phyloP scores from a whole-genome alignment of 371 early-diverging fungal species.

The Coemansia sp. region DNA sequence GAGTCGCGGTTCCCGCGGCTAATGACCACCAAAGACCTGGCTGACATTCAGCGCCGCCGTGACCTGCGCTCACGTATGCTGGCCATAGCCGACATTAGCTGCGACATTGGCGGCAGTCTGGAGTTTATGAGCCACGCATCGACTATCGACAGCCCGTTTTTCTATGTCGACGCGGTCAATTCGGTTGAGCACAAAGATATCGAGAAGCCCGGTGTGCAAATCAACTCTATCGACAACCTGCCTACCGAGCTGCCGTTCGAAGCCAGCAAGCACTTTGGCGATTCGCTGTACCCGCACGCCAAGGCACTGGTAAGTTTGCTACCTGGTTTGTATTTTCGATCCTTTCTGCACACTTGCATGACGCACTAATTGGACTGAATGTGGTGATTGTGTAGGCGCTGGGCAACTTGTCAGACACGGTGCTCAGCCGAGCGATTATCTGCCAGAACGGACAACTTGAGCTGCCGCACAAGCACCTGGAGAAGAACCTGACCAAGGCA shows the following conservation, averaged over 20 bases:
- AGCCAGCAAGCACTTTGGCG: conserved; percentile 89
- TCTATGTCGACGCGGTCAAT: conserved; percentile 82
- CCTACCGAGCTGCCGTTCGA: conserved; percentile 95
- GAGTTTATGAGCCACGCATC: conserved; percentile 90
- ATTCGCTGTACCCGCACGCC: conserved; percentile 76
- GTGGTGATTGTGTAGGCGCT: conserved; percentile 18
- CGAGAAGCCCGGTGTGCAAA: conserved; percentile 81
- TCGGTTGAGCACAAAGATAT: conserved; percentile 71
- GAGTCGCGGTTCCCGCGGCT: conserved; percentile 84
- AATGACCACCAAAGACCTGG: conserved; percentile 77
- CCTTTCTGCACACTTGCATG: too few relatives aligned
- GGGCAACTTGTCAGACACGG: conserved; percentile 66
- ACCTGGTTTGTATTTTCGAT: too few relatives aligned
- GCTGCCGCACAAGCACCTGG: conserved; percentile 56
- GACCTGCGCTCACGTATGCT: conserved; percentile 71
- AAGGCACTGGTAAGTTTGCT: conserved; percentile 68
- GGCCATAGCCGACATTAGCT: conserved; percentile 89
- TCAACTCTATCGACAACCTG: conserved; percentile 95
- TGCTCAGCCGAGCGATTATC: conserved; percentile 76
- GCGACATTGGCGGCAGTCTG: conserved; percentile 90
- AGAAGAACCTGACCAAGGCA: conserved; percentile 42
- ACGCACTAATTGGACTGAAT: background rate
- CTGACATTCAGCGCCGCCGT: conserved; percentile 62
- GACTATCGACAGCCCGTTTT: conserved; percentile 89
- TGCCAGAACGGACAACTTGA: conserved; percentile 69